Conservation (phyloP, 1,284 basidiomycete species). For the Pisolithus thermaeus region DNA sequence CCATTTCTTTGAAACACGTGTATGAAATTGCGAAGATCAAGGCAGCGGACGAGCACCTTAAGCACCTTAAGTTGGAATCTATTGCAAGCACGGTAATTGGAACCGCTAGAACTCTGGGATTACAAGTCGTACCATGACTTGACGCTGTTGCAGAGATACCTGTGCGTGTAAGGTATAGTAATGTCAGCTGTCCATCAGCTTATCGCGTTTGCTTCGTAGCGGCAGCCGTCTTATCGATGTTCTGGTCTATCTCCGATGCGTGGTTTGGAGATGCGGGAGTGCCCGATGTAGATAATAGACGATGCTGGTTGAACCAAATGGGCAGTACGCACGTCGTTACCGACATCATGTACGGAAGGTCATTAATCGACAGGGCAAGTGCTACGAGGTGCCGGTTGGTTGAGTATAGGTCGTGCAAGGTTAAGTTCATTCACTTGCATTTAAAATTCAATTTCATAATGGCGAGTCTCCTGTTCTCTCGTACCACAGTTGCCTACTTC, state of each 20-base stretch:
- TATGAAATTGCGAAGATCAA: conserved; percentile 99
- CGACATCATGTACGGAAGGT: conserved; percentile 30
- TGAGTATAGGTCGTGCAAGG: conserved; percentile 27
- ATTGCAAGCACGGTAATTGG: conserved; percentile 86
- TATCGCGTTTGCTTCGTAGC: conserved; percentile 12
- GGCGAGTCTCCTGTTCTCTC: conserved; percentile 29
- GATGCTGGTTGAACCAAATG: conserved; percentile 12
- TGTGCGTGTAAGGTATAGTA: conserved; percentile 21
- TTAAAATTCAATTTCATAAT: conserved; percentile 34
- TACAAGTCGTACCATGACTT: conserved; percentile 80
- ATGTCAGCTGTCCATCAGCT: conserved; percentile 15
- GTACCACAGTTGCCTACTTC: conserved; percentile 26
- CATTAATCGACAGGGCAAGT: conserved; percentile 27
- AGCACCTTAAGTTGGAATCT: conserved; percentile 76
- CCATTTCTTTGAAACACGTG: conserved; percentile 92
- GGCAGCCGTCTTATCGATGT: conserved; percentile 21
- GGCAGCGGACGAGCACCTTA: conserved; percentile 82
- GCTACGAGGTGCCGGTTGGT: conserved; percentile 27
- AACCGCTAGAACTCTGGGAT: conserved; percentile 78
- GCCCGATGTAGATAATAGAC: conserved; percentile 23
- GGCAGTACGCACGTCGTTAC: conserved; percentile 18
- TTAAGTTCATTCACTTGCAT: conserved; percentile 33
- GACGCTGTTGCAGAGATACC: conserved; percentile 17
- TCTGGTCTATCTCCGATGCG: conserved; percentile 7
- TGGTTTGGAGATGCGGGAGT: conserved; percentile 12